Base-by-base conservation (phyloP, 257 asterid genomes). In the Solanum sitiens region DNA sequence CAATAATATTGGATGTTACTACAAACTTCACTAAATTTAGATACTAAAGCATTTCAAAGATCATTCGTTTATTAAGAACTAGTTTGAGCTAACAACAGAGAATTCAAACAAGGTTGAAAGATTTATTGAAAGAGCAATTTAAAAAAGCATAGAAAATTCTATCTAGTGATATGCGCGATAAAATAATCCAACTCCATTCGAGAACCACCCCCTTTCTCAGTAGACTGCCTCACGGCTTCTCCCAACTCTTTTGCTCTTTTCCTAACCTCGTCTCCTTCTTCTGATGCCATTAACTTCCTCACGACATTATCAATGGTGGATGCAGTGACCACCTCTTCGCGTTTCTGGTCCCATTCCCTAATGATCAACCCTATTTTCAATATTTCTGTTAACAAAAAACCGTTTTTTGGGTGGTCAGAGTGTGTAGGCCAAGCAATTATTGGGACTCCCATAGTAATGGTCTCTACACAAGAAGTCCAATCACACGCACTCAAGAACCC, bases 211-310 rank as follows among this genome's bases (percentile, higher is more conserved):
- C 90, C 90, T 37, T 85, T 76, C 45, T n/a, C 42, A 0, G 53
- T 85, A 1, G 89, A 83, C 23, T 20, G 8, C 11, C 86, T 56
- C 2, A 91, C 89, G 0, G 53, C 85, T 14, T 20, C 37, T 40
- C 92, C 93, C 18, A 94, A 8, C 45, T 91, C 92, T 33, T 39
- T 33, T 5, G 92, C 94, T 89, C 87, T 91, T 77, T 74, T 88
- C 86, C 93, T 89, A 1, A 93, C 80, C 67, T 74, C 87, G 2
- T 50, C 83, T 5, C 97, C 95, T 88, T 91, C 92, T 14, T 80
- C 86, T 2, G 91, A 87, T 6, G 25, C 92, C 94, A 94, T 91
- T 79, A 93, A 67, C 86, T 50, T 90, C 33, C 83, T 89, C 47
- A 92, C 94, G 40, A 32, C 93, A 3, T 39, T 50, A 23, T 72